A percentile compares a stretch with the other conserved stretches of the same genome.
phyloP scores from a whole-genome alignment of 805 yeast species.

The Metschnikowia koreensis region DNA sequence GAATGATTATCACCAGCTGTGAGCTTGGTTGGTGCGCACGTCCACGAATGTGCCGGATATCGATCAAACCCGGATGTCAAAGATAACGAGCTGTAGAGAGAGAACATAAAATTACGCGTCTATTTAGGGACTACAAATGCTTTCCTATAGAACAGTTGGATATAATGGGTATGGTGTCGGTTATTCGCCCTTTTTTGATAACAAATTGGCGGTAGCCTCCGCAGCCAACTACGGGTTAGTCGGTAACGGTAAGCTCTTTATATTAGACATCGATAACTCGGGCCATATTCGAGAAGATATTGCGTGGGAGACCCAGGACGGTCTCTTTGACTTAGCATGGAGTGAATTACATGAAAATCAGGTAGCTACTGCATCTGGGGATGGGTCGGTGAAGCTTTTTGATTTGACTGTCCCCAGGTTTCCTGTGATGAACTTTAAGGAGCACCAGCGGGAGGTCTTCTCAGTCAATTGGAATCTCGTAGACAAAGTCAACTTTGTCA shows the following conservation, averaged over 20 bases:
- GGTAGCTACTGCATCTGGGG: conserved; percentile 79
- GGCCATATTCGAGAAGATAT: conserved; percentile 60
- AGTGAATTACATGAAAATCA: conserved; percentile 89
- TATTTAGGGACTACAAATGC: conserved; percentile 43
- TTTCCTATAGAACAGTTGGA: conserved; percentile 70
- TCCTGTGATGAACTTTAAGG: conserved; percentile 73
- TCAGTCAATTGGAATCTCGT: conserved; percentile 71
- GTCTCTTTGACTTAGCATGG: conserved; percentile 86
- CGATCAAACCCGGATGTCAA: neutral
- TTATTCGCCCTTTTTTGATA: conserved; percentile 90
- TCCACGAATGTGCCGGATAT: neutral
- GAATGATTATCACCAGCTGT: neutral
- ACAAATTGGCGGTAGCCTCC: conserved; percentile 83
- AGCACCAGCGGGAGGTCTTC: conserved; percentile 75
- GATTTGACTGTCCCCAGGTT: conserved; percentile 66
- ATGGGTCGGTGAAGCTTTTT: conserved; percentile 80
- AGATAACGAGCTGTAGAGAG: neutral
- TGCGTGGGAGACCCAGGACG: conserved; percentile 88
- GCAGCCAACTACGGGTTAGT: conserved; percentile 92
- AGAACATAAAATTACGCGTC: neutral
- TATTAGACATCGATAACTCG: conserved; percentile 62
- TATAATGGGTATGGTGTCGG: conserved; percentile 84
- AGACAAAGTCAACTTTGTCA: conserved; percentile 64
- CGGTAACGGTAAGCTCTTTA: conserved; percentile 83
- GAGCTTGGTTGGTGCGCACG: neutral